phyloP scores from a whole-genome alignment of 2,329 filamentous ascomycete species.

The Penicillium occitanis region DNA sequence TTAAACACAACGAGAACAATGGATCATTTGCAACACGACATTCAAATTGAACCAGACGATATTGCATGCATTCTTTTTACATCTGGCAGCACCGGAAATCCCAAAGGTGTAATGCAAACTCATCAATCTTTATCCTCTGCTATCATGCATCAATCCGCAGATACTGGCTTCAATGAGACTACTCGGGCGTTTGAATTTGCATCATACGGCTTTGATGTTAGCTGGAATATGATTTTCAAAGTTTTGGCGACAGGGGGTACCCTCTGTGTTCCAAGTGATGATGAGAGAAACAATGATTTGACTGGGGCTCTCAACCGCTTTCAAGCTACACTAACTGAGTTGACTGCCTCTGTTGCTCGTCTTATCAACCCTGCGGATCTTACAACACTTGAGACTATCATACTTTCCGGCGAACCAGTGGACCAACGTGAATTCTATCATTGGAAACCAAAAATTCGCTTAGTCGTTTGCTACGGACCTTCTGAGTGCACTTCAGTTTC shows the following conservation, averaged over 20 bases:
- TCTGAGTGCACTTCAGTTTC: conserved; percentile 40
- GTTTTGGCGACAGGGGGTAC: conserved; percentile 50
- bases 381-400: conserved; percentile 35
- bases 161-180: conserved; percentile 45
- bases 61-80: conserved; percentile 15
- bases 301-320: conserved; percentile 20
- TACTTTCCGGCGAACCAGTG: conserved; percentile 41
- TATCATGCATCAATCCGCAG: conserved; percentile 47
- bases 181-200: conserved; percentile 45
- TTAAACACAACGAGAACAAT: neutral
- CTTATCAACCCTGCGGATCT: conserved; percentile 37
- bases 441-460: conserved; percentile 41
- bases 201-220: conserved; percentile 33
- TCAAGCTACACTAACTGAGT: conserved; percentile 50
- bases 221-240: conserved; percentile 47
- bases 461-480: conserved; percentile 47
- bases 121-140: conserved; percentile 59
- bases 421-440: conserved; percentile 39
- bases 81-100: conserved; percentile 16
- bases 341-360: conserved; percentile 57
- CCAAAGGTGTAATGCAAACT: conserved; percentile 43
- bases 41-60: neutral
- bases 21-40: neutral
- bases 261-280: conserved; percentile 52
- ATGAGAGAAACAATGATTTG: conserved; percentile 46